Conservation (phyloP, 345 rosid species). For the Eucalyptus dawsonii region DNA sequence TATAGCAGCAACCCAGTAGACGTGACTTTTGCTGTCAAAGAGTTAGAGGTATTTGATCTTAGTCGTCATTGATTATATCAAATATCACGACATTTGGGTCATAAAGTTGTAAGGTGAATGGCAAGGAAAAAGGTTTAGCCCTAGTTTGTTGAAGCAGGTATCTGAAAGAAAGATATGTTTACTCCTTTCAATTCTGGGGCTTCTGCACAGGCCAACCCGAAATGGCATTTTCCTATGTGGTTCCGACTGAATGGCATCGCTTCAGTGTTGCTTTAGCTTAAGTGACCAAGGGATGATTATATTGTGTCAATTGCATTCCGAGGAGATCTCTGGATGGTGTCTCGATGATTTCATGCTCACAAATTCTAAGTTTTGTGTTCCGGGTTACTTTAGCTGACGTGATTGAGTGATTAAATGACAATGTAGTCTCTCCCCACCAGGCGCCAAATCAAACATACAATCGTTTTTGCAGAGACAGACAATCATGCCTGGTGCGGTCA, state of each 20-base stretch:
- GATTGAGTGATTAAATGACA: not conserved
- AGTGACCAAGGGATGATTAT: too few relatives aligned
- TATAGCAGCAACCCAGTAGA: too few relatives aligned
- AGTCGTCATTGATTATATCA: too few relatives aligned
- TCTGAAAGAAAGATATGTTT: not conserved
- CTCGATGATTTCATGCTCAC: too few relatives aligned
- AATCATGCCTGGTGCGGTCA: constrained; percentile 63
- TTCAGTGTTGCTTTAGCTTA: too few relatives aligned
- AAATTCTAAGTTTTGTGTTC: not conserved
- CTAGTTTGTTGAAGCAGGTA: not conserved
- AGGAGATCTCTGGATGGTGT: too few relatives aligned
- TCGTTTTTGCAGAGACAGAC: constrained; percentile 45
- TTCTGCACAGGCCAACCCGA: not conserved
- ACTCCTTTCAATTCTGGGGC: not conserved
- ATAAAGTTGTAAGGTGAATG: not conserved
- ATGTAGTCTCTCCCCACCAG: not conserved
- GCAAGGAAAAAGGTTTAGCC: not conserved
- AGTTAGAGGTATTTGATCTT: constrained; percentile 42
- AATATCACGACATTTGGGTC: too few relatives aligned
- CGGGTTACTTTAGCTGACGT: not conserved
- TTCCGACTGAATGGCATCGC: too few relatives aligned
- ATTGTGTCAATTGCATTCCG: too few relatives aligned
- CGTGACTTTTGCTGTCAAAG: constrained; percentile 35
- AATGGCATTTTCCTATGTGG: not conserved
- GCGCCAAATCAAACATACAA: constrained; percentile 15